phyloP scores from a whole-genome alignment of 768 basidiomycete species.

The Sarcodon aspratus region DNA sequence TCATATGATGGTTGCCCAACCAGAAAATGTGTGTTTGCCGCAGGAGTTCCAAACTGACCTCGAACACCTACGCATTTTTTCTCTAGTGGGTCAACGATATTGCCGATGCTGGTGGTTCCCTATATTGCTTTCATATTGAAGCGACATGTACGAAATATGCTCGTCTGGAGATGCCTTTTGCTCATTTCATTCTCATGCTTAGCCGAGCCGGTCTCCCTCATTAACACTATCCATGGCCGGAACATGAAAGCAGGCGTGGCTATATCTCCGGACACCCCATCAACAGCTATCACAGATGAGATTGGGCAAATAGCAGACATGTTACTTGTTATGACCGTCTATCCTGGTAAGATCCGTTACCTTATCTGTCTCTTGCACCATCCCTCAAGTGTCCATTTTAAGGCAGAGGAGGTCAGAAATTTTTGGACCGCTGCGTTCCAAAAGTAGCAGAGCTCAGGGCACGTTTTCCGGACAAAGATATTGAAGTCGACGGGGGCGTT shows the following conservation, averaged over 20 bases:
- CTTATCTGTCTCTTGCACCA: neutral
- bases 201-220: slow-evolving; percentile 70
- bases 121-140: slow-evolving; percentile 96
- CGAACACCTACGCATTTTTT: neutral
- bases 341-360: slow-evolving; percentile 50
- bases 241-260: slow-evolving; percentile 94
- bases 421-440: slow-evolving; percentile 83
- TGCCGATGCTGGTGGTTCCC: slow-evolving; percentile 87
- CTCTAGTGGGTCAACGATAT: slow-evolving; percentile 91
- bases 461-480: slow-evolving; percentile 89
- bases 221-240: slow-evolving; percentile 67
- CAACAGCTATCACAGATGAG: slow-evolving; percentile 76
- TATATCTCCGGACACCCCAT: slow-evolving; percentile 91
- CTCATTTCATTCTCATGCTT: slow-evolving; percentile 2
- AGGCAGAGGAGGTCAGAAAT: slow-evolving; percentile 95
- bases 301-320: slow-evolving; percentile 82
- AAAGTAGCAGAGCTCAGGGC: slow-evolving; percentile 86
- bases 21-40: slow-evolving; percentile 54
- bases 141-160: slow-evolving; percentile 54
- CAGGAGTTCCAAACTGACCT: neutral
- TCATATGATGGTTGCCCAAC: slow-evolving; percentile 98
- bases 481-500: slow-evolving; percentile 98
- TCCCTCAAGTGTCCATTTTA: neutral
- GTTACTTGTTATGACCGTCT: slow-evolving; percentile 97
- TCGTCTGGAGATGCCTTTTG: neutral